These are phyloP conservation scores for Mycotypha africana DNA, from an alignment of 371 early-diverging fungal genomes.

Conservation along the genomic window DNA sequence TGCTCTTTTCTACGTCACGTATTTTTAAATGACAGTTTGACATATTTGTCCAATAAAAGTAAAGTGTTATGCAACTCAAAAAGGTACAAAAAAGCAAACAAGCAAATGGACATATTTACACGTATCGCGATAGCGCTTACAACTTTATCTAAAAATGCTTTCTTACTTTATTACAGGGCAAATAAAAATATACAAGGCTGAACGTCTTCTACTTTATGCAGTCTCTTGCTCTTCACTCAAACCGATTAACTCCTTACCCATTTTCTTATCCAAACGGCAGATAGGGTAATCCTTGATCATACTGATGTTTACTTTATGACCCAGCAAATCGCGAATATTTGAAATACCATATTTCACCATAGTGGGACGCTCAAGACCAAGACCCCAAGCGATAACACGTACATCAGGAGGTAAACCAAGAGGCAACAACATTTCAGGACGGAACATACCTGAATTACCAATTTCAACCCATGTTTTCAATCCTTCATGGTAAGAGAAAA, in stretches of 20 bases:
- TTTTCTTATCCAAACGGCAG: slow-evolving; percentile 79
- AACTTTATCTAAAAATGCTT: too few relatives aligned
- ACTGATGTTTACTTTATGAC: slow-evolving; percentile 97
- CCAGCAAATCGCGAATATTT: slow-evolving; percentile 98
- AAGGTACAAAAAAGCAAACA: too few relatives aligned
- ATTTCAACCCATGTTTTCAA: slow-evolving; percentile 98
- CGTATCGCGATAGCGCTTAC: too few relatives aligned
- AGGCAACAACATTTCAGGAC: slow-evolving; percentile 99
- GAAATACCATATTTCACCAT: slow-evolving; percentile 99
- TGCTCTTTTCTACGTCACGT: too few relatives aligned
- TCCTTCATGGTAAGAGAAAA: slow-evolving; percentile 98
- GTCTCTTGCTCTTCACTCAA: slow-evolving; percentile 29
- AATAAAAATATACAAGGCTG: too few relatives aligned
- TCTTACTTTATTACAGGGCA: too few relatives aligned
- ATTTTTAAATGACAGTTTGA: too few relatives aligned
- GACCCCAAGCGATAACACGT: slow-evolving; percentile 98
- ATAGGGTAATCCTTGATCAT: slow-evolving; percentile 94
- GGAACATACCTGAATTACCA: slow-evolving; percentile 99
- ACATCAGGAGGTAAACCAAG: slow-evolving; percentile 97
- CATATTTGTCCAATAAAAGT: too few relatives aligned
- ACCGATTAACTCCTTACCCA: slow-evolving; percentile 64
- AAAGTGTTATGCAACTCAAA: too few relatives aligned
- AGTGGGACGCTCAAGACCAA: slow-evolving; percentile 98
- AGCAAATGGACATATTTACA: too few relatives aligned
- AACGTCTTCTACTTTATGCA: too few relatives aligned